Base-by-base conservation (phyloP, 257 asterid species). In the Apocynum venetum region DNA sequence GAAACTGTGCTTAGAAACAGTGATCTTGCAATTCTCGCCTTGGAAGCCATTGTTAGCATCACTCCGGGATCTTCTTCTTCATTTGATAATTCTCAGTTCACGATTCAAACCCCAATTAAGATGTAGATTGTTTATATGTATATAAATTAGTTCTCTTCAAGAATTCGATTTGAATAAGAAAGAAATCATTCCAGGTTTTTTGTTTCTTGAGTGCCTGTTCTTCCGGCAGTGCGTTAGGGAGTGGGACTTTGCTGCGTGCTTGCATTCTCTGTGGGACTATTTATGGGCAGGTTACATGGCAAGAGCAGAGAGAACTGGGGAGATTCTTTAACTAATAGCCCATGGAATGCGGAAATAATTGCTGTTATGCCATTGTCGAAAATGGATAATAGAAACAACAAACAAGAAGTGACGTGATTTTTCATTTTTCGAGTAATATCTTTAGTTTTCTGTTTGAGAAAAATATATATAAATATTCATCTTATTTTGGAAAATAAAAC, bases 11-110 rank as follows among this genome's bases (percentile, higher is more conserved):
- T 44, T 14, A 44, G 47, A 0, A 79, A 4, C 40, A 74, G 35
- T 74, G 82, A 79, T 79, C 76, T 51, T 38, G 73, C 65, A 1
- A 51, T 60, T 46, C 53, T 79, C 64, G 43, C 61, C 76, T 35
- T 79, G 31, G 75, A 2, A 6, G 71, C 81, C 81, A 78, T 70
- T 35, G 8, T 38, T 7, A 35, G 10, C 10, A 47, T 46, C 13
- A 17, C 11, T 41, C 35, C 3, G 13, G 70, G 52, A 8, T 38
- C 43, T 31, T 41, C 48, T 69, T 36, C 55, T 64, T 70, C 74
- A 65, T 48, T 71, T 11, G 61, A 46, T 46, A 14, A 11, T 49
- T 25, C 46, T 38, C n/a, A 36, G n/a, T 64, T 12, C 11, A 56
- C 63, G 19, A 65, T 65, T 38, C 48, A 38, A 40, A 65, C 49